Evolutionary conservation across 768 basidiomycete species (phyloP), one percentile per base, ranked within the genome.

Genomic region (Auriscalpium vulgare): DNA sequence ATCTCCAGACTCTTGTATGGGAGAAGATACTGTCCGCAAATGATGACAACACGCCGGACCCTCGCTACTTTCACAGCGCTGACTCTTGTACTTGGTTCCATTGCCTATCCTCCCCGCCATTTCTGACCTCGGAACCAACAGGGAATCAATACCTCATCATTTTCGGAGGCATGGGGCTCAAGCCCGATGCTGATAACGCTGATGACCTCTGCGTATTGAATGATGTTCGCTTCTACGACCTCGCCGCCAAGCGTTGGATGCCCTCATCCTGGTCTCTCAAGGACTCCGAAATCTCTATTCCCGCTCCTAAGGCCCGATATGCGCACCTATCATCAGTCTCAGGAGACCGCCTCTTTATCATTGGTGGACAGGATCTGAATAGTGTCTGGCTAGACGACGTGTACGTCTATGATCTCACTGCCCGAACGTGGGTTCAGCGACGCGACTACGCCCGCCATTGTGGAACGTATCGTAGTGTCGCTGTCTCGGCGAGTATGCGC

Each of bases 381-480:
- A 95, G 95, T 65, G 86, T 87, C 49, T 97, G 94, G 88, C 77
- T 95, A 23, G 91, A 97, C 70, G 93, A 97, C 59, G 81, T 95
- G 54, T 87, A 91, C 67, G 88, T 95, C 8, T 94, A 87, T 60
- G 93, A 97, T 67, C 78, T 98, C 38, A 67, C 75, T 13, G 70
- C 73, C 13, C 81, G 81, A 67, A 74, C 78, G 7, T 98, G 95
- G 95, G 78, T 91, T 0, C 85, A 87, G 63, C 76, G 81, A 37
- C 83, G 87, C 50, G 82, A 84, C 57, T 93, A 93, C 63, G 88
- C 89, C 1, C 82, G 91, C n/a, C 93, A 97, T 71, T 93, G 92
- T 67, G 95, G 95, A 3, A 95, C 95, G 0, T 98, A 98, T 70
- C 87, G 95, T 53, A 91, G 89, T 62, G 91, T 97, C 23, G 91